phyloP scores from a whole-genome alignment of 495 filamentous ascomycete genomes.

The Penicillium herquei region DNA sequence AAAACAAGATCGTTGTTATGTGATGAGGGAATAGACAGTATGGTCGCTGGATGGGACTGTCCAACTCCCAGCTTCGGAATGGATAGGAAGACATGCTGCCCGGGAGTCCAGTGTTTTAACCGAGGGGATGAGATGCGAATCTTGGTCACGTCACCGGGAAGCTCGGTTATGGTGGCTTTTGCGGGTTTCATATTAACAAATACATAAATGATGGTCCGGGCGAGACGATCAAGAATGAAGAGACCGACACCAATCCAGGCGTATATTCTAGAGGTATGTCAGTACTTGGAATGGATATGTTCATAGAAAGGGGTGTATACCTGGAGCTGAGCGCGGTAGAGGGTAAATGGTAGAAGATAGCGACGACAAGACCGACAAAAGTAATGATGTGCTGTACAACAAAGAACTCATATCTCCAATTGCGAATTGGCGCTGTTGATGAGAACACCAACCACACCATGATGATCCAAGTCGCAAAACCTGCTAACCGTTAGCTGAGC shows the following conservation, averaged over 20 bases:
- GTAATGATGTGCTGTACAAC: slow-evolving; percentile 6
- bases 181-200: slow-evolving; percentile 4
- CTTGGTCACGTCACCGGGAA: slow-evolving; percentile 10
- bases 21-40: slow-evolving; percentile 10
- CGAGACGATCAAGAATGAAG: slow-evolving; percentile 11
- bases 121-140: slow-evolving; percentile 1
- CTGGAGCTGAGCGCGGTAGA: slow-evolving; percentile 10
- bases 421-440: slow-evolving; percentile 2
- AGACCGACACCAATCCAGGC: slow-evolving; percentile 11
- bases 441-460: slow-evolving; percentile 2
- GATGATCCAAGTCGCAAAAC: slow-evolving; percentile 12
- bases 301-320: not conserved
- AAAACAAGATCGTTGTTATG: slow-evolving; percentile 16
- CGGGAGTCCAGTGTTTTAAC: slow-evolving; percentile 12
- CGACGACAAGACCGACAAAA: slow-evolving; percentile 2
- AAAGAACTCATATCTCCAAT: slow-evolving; percentile 8
- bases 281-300: not conserved
- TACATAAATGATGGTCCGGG: not conserved
- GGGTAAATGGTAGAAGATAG: slow-evolving; percentile 8
- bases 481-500: not conserved
- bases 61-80: slow-evolving; percentile 11
- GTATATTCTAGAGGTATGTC: slow-evolving; percentile 2
- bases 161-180: not conserved
- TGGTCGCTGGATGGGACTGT: slow-evolving; percentile 16
- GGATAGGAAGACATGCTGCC: slow-evolving; percentile 9